phyloP scores from a whole-genome alignment of 2,329 filamentous ascomycete species.

The Stylonectria norvegica region DNA sequence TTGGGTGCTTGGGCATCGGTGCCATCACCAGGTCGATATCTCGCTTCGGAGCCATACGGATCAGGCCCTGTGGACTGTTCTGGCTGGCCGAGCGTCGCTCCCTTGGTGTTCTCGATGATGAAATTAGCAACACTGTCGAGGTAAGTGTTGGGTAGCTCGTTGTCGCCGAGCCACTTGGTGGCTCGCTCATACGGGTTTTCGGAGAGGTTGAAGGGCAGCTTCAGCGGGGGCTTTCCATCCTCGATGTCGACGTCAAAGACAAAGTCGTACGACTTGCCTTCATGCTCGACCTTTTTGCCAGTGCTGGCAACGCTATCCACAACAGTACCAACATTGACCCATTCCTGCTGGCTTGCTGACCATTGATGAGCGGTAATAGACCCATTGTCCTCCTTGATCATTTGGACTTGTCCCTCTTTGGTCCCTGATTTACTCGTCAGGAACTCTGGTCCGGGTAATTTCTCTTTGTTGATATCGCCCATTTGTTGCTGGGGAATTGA shows the following conservation, averaged over 20 bases:
- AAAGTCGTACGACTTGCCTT: slow-evolving; percentile 89
- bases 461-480: slow-evolving; percentile 83
- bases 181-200: slow-evolving; percentile 92
- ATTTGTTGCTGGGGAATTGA: slow-evolving; percentile 85
- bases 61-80: slow-evolving; percentile 56
- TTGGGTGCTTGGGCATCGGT: slow-evolving; percentile 47
- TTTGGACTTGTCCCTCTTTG: slow-evolving; percentile 95
- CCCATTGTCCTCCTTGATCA: slow-evolving; percentile 80
- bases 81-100: slow-evolving; percentile 71
- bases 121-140: slow-evolving; percentile 91
- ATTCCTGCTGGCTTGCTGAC: slow-evolving; percentile 68
- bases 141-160: slow-evolving; percentile 82
- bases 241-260: slow-evolving; percentile 97
- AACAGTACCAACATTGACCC: slow-evolving; percentile 89
- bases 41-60: slow-evolving; percentile 72
- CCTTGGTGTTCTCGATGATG: slow-evolving; percentile 85
- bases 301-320: slow-evolving; percentile 84
- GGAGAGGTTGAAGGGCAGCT: slow-evolving; percentile 88
- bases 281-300: slow-evolving; percentile 70
- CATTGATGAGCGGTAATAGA: slow-evolving; percentile 84
- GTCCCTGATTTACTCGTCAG: slow-evolving; percentile 76
- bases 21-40: slow-evolving; percentile 68
- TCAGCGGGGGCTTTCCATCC: slow-evolving; percentile 86
- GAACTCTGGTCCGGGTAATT: slow-evolving; percentile 85
- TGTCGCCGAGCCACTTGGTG: slow-evolving; percentile 83